Evolutionary conservation across 1,284 basidiomycete species (phyloP).

Genomic region (Ganoderma boninense): DNA sequence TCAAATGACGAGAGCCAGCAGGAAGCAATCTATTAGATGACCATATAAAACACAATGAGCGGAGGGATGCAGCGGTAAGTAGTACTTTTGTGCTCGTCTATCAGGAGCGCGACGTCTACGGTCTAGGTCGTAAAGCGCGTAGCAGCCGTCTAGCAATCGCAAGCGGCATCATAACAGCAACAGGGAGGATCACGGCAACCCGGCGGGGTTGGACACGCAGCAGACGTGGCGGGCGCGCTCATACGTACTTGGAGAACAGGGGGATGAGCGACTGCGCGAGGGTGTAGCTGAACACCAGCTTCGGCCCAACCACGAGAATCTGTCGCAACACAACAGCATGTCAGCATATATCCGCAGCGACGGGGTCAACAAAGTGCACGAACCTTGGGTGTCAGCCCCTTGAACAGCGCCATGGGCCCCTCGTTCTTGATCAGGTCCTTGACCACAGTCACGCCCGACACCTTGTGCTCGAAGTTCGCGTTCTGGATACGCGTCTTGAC

Average conservation of each 20-base stretch:
- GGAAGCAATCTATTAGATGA: slow-evolving; percentile 21
- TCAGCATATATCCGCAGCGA: neutral
- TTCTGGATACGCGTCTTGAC: slow-evolving; percentile 99
- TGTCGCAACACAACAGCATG: slow-evolving; percentile 40
- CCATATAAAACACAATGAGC: slow-evolving; percentile 24
- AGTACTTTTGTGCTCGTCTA: slow-evolving; percentile 26
- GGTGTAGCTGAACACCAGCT: slow-evolving; percentile 98
- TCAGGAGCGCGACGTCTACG: slow-evolving; percentile 9
- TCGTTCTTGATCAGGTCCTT: slow-evolving; percentile 91
- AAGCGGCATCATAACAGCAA: slow-evolving; percentile 6
- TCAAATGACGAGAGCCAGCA: neutral
- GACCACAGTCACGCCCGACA: slow-evolving; percentile 88
- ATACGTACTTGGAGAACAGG: slow-evolving; percentile 90
- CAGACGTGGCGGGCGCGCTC: slow-evolving; percentile 13
- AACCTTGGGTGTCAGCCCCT: slow-evolving; percentile 95
- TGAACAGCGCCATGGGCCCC: slow-evolving; percentile 91
- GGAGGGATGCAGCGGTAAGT: slow-evolving; percentile 16
- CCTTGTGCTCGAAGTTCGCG: slow-evolving; percentile 95
- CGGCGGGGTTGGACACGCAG: neutral
- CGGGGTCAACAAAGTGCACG: neutral
- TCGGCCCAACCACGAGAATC: slow-evolving; percentile 97
- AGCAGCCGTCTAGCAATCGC: slow-evolving; percentile 2
- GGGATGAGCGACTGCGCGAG: slow-evolving; percentile 97
- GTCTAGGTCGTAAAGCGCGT: slow-evolving; percentile 23
- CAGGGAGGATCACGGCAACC: slow-evolving; percentile 1